Conservation (phyloP, 495 filamentous ascomycete genomes). For the Podospora bellae-mahoneyi region DNA sequence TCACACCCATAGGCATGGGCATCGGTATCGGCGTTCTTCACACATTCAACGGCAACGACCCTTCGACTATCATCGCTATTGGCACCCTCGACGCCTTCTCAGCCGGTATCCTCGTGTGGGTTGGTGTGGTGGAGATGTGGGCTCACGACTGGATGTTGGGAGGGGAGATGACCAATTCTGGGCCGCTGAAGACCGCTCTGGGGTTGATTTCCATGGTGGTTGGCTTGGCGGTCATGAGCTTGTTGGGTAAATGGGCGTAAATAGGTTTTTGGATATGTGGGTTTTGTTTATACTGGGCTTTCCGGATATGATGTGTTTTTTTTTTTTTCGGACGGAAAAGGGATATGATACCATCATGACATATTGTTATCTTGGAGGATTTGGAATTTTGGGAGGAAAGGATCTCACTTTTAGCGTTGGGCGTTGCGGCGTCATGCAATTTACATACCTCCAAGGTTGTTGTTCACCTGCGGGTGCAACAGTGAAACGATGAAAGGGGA, state of each 20-base stretch:
- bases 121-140: slow-evolving; percentile 60
- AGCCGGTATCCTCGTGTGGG: slow-evolving; percentile 59
- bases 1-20: slow-evolving; percentile 57
- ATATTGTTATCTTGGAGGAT: background rate
- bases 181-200: slow-evolving; percentile 23
- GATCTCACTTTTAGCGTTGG: background rate
- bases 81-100: slow-evolving; percentile 56
- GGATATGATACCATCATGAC: slow-evolving; percentile 1
- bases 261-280: background rate
- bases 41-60: slow-evolving; percentile 56
- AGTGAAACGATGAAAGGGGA: background rate
- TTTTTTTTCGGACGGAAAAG: background rate
- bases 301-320: background rate
- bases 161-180: slow-evolving; percentile 15
- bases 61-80: slow-evolving; percentile 52
- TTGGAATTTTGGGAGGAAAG: background rate
- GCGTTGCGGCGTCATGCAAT: background rate
- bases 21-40: slow-evolving; percentile 55
- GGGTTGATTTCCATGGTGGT: slow-evolving; percentile 24
- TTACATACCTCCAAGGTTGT: background rate
- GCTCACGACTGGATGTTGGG: slow-evolving; percentile 25
- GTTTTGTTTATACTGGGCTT: slow-evolving; percentile 7
- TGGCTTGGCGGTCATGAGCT: slow-evolving; percentile 33
- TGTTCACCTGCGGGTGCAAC: background rate
- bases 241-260: slow-evolving; percentile 37